Conservation (phyloP, 2,329 filamentous ascomycete species). For the Aspergillus tamarii region DNA sequence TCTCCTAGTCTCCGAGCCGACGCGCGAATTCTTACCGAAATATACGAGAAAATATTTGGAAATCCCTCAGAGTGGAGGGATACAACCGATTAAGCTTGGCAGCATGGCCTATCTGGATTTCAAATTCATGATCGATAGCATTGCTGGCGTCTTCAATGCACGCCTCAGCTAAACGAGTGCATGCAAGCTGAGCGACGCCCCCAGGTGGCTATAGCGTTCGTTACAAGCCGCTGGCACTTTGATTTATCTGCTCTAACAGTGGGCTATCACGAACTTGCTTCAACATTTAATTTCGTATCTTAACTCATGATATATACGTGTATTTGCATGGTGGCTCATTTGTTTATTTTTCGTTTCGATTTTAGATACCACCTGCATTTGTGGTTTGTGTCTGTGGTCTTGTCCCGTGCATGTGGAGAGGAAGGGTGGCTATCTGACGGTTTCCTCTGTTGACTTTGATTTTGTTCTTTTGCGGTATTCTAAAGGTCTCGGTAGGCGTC, state of each 20-base stretch:
- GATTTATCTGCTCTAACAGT: background rate
- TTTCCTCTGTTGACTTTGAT: slow-evolving; percentile 6
- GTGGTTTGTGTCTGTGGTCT: slow-evolving; percentile 8
- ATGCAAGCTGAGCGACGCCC: background rate
- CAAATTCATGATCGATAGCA: background rate
- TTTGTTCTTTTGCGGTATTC: slow-evolving; percentile 2
- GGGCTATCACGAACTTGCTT: background rate
- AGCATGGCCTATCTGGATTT: background rate
- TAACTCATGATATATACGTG: background rate
- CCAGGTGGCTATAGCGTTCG: background rate
- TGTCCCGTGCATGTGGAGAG: slow-evolving; percentile 10
- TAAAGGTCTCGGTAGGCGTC: slow-evolving; percentile 17
- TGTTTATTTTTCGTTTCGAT: slow-evolving; percentile 9
- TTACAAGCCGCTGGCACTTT: background rate
- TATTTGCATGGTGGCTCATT: slow-evolving; percentile 13
- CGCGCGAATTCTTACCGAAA: slow-evolving; percentile 69
- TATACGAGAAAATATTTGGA: slow-evolving; percentile 51
- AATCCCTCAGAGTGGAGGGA: slow-evolving; percentile 15
- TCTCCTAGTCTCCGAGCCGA: slow-evolving; percentile 77
- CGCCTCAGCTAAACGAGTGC: background rate
- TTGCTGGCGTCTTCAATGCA: background rate
- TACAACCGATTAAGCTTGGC: background rate
- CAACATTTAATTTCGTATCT: background rate
- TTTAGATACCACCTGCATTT: slow-evolving; percentile 16
- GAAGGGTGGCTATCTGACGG: slow-evolving; percentile 18